These are phyloP conservation scores for Lentinus tigrinus DNA, from an alignment of 768 basidiomycete genomes.

Conservation along the genomic window DNA sequence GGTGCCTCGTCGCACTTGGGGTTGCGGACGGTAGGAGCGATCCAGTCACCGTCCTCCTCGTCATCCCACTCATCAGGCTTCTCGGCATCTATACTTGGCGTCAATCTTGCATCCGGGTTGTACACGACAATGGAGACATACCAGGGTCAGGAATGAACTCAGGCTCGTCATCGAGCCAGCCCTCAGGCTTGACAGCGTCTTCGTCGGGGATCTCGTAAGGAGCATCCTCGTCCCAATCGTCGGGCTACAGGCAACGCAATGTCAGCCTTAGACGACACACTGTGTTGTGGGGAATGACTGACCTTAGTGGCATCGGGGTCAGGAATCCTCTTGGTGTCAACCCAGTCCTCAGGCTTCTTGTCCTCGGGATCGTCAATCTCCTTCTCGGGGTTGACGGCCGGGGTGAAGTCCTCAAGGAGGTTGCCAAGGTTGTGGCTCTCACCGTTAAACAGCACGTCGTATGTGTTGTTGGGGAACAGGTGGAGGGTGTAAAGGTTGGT, in stretches of 20 bases:
- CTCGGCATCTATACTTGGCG: slow-evolving; percentile 58
- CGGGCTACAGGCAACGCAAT: slow-evolving; percentile 57
- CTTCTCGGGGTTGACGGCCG: slow-evolving; percentile 86
- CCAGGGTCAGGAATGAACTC: slow-evolving; percentile 83
- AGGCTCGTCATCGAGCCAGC: slow-evolving; percentile 93
- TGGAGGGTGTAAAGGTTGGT: slow-evolving; percentile 95
- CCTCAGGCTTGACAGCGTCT: slow-evolving; percentile 87
- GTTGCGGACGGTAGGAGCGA: slow-evolving; percentile 86
- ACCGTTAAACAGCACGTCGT: slow-evolving; percentile 88
- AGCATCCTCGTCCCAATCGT: slow-evolving; percentile 97
- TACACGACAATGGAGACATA: slow-evolving; percentile 28
- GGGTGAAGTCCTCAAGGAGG: slow-evolving; percentile 91
- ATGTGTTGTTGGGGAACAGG: slow-evolving; percentile 92
- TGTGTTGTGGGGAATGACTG: slow-evolving; percentile 8
- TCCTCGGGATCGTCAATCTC: slow-evolving; percentile 95
- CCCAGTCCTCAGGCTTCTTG: slow-evolving; percentile 90
- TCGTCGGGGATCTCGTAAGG: slow-evolving; percentile 89
- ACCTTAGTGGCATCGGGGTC: slow-evolving; percentile 87
- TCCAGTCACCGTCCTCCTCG: slow-evolving; percentile 99
- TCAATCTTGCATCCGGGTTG: background rate
- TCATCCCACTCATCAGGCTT: slow-evolving; percentile 99
- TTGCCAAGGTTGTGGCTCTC: slow-evolving; percentile 75
- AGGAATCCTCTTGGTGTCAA: slow-evolving; percentile 81
- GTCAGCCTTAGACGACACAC: background rate
- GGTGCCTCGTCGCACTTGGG: slow-evolving; percentile 86